Base-by-base conservation (phyloP, 2,329 filamentous ascomycete species). In the Microthyrium microscopicum region DNA sequence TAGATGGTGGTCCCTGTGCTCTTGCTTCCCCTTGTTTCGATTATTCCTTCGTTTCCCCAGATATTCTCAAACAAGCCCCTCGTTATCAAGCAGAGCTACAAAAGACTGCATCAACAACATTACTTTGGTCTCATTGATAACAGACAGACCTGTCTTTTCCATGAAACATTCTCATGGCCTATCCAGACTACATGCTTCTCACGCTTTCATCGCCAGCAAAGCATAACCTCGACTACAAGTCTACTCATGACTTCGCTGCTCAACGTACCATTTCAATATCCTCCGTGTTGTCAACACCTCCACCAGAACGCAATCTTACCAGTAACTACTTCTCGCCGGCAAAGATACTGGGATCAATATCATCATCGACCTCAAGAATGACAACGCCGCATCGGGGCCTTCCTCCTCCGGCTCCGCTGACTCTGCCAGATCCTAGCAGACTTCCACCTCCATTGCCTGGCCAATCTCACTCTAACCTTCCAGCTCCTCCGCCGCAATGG, bases 341-440 rank as follows among this genome's bases (percentile, higher is more conserved):
- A 31, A 42, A 46, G 40, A 42, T n/a, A n/a, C n/a, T n/a, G n/a
- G n/a, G n/a, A n/a, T n/a, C n/a, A n/a, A n/a, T n/a, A n/a, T n/a
- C n/a, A n/a, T n/a, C 22, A 13, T 9, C 22, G 13, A 9, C 22
- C 22, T 9, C 50, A 45, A 56, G 44, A 33, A 66, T 66, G 62
- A 55, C 60, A 41, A 62, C 58, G 34, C 56, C 61, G 45, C 64
- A 67, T 50, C 56, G 64, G 47, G 64, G 64, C 32, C 51, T 68
- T 29, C 64, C 64, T 49, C 64, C 61, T 40, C 64, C 62, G 20
- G 58, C 61, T 41, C 60, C 61, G 36, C 65, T 68, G 61, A 57
- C 60, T 33, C 49, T 66, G 41, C 59, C 60, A 37, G 61, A 64
- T 46, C 60, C 60, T 35, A 52, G 50, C 28, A 49, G 58, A 34